Evolutionary conservation across 495 filamentous ascomycete species (phyloP).

Genomic region (Hypoxylon intermedium): DNA sequence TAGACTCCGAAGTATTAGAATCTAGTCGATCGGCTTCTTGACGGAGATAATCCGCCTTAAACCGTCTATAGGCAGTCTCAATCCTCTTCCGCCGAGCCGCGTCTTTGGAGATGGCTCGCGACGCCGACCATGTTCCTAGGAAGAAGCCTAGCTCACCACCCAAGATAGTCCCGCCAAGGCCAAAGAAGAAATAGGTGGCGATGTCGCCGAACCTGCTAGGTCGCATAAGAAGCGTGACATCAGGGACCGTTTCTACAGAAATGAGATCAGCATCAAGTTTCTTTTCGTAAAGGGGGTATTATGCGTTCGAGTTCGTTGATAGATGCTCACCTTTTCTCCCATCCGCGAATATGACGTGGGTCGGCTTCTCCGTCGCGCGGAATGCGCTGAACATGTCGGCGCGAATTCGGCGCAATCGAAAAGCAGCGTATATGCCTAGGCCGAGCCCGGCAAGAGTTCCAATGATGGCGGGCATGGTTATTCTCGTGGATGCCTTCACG

Average conservation of each 20-base stretch:
- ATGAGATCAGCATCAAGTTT: neutral
- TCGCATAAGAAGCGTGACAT: conserved; percentile 63
- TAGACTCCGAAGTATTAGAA: conserved; percentile 28
- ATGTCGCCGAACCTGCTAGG: conserved; percentile 66
- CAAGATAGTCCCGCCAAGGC: conserved; percentile 65
- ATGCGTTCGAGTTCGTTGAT: too few species aligned
- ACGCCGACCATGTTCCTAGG: conserved; percentile 60
- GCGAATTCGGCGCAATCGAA: conserved; percentile 61
- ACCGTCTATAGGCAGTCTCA: conserved; percentile 68
- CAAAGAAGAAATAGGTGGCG: conserved; percentile 69
- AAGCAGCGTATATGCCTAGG: conserved; percentile 64
- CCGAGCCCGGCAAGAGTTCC: conserved; percentile 67
- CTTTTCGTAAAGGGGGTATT: neutral
- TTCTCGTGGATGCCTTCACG: conserved; percentile 57
- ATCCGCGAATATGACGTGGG: conserved; percentile 65
- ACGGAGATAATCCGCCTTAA: conserved; percentile 67
- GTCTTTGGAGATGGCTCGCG: conserved; percentile 59
- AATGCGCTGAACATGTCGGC: conserved; percentile 65
- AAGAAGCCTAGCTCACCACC: conserved; percentile 70
- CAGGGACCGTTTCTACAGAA: conserved; percentile 63
- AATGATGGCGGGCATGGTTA: conserved; percentile 61
- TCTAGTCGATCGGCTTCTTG: conserved; percentile 64
- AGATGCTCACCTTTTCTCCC: conserved; percentile 60
- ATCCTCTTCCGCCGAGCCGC: conserved; percentile 62
- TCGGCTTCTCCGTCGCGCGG: conserved; percentile 64